Conservation (phyloP, 129 eudicot species). For the Ambrosia artemisiifolia region DNA sequence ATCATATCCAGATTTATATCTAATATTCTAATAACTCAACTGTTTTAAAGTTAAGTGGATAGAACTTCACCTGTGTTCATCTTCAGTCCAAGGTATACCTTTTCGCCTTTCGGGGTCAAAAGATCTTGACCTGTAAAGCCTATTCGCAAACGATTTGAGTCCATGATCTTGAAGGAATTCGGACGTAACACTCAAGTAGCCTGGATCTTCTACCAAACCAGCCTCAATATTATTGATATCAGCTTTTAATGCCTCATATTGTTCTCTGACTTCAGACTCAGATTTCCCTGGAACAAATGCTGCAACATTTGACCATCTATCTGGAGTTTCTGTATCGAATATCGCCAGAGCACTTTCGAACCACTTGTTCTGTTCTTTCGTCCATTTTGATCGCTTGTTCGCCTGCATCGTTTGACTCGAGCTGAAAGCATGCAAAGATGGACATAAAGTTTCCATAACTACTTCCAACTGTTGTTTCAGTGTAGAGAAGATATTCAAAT, state of each 20-base stretch:
- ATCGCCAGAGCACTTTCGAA: constrained; percentile 85
- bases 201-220: constrained; percentile 66
- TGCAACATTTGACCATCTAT: constrained; percentile 74
- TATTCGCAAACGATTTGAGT: constrained; percentile 41
- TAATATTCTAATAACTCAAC: no score
- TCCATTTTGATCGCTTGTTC: constrained; percentile 60
- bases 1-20: no score
- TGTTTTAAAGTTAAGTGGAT: background rate
- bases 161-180: constrained; percentile 50
- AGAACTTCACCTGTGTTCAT: constrained; percentile 72
- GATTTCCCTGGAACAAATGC: constrained; percentile 86
- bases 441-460: constrained; percentile 62
- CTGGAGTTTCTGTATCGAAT: constrained; percentile 67
- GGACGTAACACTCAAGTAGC: constrained; percentile 46
- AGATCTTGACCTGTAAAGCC: constrained; percentile 46
- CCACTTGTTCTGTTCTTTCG: constrained; percentile 83
- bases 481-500: constrained; percentile 21
- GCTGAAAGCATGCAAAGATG: constrained; percentile 35
- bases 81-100: constrained; percentile 98
- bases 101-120: constrained; percentile 78
- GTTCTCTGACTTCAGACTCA: constrained; percentile 67
- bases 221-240: constrained; percentile 84
- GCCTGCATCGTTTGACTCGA: constrained; percentile 44
- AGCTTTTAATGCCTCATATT: constrained; percentile 63
- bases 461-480: constrained; percentile 11